A percentile compares a stretch with the other conserved stretches of the same genome.
Conservation (phyloP, 495 filamentous ascomycete genomes). For the Penicillium pancosmium region DNA sequence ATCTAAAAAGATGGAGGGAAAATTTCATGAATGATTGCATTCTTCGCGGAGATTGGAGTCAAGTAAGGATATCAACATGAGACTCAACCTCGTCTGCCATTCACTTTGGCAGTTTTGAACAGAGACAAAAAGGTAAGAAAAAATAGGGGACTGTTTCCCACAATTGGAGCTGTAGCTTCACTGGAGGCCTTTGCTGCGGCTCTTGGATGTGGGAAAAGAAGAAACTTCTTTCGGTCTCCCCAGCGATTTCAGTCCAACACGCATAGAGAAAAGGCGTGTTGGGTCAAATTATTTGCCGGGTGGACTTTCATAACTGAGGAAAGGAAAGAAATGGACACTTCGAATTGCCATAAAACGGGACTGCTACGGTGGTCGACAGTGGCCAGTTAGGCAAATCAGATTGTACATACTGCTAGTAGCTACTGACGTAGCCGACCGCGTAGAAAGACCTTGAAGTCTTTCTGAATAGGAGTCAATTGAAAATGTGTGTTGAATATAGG, state of each 20-base stretch:
- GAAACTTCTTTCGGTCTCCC: constrained; percentile 59
- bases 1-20: constrained; percentile 15
- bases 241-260: constrained; percentile 68
- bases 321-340: constrained; percentile 26
- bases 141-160: constrained; percentile 41
- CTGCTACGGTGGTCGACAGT: not conserved
- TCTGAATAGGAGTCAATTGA: too few species aligned
- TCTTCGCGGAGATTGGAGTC: constrained; percentile 9
- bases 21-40: constrained; percentile 20
- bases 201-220: constrained; percentile 63
- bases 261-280: constrained; percentile 46
- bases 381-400: not conserved
- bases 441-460: too few species aligned
- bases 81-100: not conserved
- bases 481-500: too few species aligned
- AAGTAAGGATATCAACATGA: not conserved
- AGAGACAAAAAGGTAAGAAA: constrained; percentile 12
- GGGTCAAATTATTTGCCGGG: constrained; percentile 70
- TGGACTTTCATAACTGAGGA: constrained; percentile 59
- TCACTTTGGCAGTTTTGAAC: not conserved
- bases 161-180: constrained; percentile 54
- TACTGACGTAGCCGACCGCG: not conserved
- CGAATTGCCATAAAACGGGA: not conserved
- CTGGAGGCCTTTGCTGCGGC: constrained; percentile 54
- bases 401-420: not conserved